Base-by-base conservation (phyloP, 2,329 filamentous ascomycete species). In the Coleophoma eucalyptorum region DNA sequence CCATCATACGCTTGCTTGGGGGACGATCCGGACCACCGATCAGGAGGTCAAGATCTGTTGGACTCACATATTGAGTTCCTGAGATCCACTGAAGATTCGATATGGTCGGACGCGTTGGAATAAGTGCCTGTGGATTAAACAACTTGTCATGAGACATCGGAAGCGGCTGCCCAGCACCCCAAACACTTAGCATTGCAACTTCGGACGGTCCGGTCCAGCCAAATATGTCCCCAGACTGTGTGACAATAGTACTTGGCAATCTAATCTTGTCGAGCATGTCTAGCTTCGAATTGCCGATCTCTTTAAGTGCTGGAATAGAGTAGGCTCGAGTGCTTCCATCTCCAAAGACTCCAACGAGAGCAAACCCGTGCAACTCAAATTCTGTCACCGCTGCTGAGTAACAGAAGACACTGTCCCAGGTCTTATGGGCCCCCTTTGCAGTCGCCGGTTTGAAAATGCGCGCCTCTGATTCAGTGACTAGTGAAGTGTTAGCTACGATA, bases 21-120 rank as follows among this genome's bases (percentile, higher is more conserved):
- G 93, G 94, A 3, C 94, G 82, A 62, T 94, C 87, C 2, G 91
- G 86, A 0, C 93, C 93, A 46, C 93, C 90, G 53, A 99, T 94
- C 2, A 99, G 75, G 2, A 96, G 71, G 63, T 97, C 94, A 63
- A 99, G 83, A 62, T 99, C 94, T 2, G 85, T 78, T 0, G 90
- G 87, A 1, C 90, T 90, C 43, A 99, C 80, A 61, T 95, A 88
- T 68, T 97, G 93, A 1, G 93, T 97, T 4, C 94, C 94, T 0
- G 91, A 88, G 48, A 99, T 90, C 94, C 94, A 99, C 70, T 97
- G 91, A 35, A 99, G 71, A 62, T 95, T 96, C 18, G 89, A 95
- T 53, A 99, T 99, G 0, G 91, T 96, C 1, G 94, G 94, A 2
- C 94, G 83, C 12, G 90, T 79, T 2, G 92, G 93, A 19, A 88